Conservation (phyloP, 495 filamentous ascomycete genomes). For the Sporormia fimetaria region DNA sequence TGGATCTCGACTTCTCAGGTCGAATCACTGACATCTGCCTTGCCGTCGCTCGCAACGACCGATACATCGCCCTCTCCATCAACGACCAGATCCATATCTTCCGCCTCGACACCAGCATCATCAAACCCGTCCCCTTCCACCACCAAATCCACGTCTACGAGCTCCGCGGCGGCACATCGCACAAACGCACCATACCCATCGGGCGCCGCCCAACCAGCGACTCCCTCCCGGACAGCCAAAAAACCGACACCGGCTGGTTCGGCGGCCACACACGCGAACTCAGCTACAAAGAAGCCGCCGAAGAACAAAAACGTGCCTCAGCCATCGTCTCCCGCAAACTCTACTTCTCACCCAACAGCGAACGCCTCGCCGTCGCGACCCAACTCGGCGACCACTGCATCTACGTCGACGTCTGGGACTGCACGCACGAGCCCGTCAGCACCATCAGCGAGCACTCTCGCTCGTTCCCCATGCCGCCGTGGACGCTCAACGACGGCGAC, state of each 20-base stretch:
- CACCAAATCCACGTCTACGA: slow-evolving; percentile 21
- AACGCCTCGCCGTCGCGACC: slow-evolving; percentile 20
- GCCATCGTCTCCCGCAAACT: slow-evolving; percentile 19
- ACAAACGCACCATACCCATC: slow-evolving; percentile 13
- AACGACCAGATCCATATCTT: slow-evolving; percentile 20
- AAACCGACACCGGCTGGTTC: slow-evolving; percentile 19
- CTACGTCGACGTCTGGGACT: slow-evolving; percentile 25
- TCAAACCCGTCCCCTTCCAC: slow-evolving; percentile 17
- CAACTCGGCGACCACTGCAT: slow-evolving; percentile 19
- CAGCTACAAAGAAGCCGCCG: slow-evolving; percentile 15
- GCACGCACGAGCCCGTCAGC: slow-evolving; percentile 17
- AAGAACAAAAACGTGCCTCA: slow-evolving; percentile 18
- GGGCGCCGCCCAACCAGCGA: slow-evolving; percentile 5
- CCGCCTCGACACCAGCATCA: slow-evolving; percentile 9
- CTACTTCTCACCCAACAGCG: slow-evolving; percentile 21
- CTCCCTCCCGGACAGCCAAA: neutral
- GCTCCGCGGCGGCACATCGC: slow-evolving; percentile 14
- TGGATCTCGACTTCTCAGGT: slow-evolving; percentile 9
- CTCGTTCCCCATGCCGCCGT: slow-evolving; percentile 21
- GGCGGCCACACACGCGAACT: slow-evolving; percentile 5
- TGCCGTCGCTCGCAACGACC: slow-evolving; percentile 20
- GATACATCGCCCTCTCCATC: slow-evolving; percentile 14
- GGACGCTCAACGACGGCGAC: slow-evolving; percentile 23
- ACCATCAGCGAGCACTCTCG: slow-evolving; percentile 21
- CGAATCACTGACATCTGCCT: slow-evolving; percentile 9